A percentile compares a stretch with the other conserved stretches of the same genome.
Evolutionary conservation across 371 early-diverging fungal species (phyloP).

Genomic region (Lichtheimia ornata): DNA sequence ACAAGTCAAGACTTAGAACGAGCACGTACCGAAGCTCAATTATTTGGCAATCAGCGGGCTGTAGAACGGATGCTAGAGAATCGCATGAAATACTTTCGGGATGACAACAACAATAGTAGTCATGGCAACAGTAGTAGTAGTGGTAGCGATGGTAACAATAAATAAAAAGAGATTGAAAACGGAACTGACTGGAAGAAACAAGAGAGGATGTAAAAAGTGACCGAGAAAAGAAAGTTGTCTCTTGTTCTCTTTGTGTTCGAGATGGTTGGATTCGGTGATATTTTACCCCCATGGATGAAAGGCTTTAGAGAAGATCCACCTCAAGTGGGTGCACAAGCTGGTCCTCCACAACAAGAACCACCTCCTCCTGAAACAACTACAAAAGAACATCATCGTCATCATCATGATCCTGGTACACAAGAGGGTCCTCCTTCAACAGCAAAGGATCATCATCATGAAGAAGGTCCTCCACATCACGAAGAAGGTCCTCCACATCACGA

Average conservation of each 20-base stretch:
- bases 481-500: too few relatives aligned
- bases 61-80: conserved; percentile 38
- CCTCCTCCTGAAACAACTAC: conserved; percentile 1
- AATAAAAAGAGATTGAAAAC: background rate
- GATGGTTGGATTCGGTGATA: background rate
- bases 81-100: conserved; percentile 27
- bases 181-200: background rate
- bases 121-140: too few relatives aligned
- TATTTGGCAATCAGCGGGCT: conserved; percentile 44
- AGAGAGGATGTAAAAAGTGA: background rate
- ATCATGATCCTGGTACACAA: background rate
- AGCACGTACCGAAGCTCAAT: conserved; percentile 44
- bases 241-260: background rate
- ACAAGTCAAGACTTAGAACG: conserved; percentile 34
- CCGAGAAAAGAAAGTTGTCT: conserved; percentile 1
- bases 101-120: background rate
- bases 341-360: background rate
- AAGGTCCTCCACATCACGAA: background rate
- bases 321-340: background rate
- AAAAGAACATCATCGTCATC: background rate
- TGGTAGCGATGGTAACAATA: too few relatives aligned
- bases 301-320: background rate
- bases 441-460: background rate
- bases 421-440: too few relatives aligned
- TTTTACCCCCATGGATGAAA: conserved; percentile 1